Evolutionary conservation across 2,329 filamentous ascomycete species (phyloP).

Genomic region (Knoxdaviesia proteae): DNA sequence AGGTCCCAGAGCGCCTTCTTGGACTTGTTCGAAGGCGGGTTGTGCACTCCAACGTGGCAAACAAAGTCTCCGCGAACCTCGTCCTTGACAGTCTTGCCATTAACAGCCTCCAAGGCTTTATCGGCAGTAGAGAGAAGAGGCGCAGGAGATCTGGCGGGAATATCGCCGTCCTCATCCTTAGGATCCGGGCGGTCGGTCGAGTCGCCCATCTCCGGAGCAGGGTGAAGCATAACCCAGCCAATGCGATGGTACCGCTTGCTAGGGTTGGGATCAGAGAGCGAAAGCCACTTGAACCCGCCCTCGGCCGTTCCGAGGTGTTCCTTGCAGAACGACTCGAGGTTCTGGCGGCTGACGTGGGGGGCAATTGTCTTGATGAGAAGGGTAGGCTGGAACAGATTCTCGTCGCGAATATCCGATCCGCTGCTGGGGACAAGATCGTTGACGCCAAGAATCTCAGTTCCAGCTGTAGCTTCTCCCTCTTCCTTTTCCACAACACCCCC

Average conservation of each 20-base stretch:
- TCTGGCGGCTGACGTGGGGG: constrained; percentile 81
- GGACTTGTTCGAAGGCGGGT: constrained; percentile 62
- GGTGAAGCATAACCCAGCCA: constrained; percentile 93
- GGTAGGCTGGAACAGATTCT: constrained; percentile 72
- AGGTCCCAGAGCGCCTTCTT: constrained; percentile 96
- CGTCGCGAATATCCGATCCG: constrained; percentile 74
- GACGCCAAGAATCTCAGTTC: constrained; percentile 81
- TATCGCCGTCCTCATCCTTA: constrained; percentile 43
- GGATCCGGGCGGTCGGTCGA: constrained; percentile 52
- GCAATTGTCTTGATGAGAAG: constrained; percentile 96
- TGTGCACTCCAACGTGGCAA: constrained; percentile 91
- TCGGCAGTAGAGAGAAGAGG: constrained; percentile 44
- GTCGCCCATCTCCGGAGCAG: constrained; percentile 44
- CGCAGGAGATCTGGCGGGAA: constrained; percentile 31
- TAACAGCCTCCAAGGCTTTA: constrained; percentile 80
- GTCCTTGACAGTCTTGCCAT: constrained; percentile 93
- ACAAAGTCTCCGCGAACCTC: constrained; percentile 88
- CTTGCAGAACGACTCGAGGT: constrained; percentile 84
- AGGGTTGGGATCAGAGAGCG: constrained; percentile 88
- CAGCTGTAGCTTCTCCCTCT: constrained; percentile 79
- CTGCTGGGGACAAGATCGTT: constrained; percentile 71
- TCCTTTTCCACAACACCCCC: constrained; percentile 82
- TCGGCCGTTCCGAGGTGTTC: constrained; percentile 81
- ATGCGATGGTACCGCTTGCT: constrained; percentile 94
- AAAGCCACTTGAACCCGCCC: constrained; percentile 88